phyloP scores from a whole-genome alignment of 768 basidiomycete species.

The Amanita jacksonii region DNA sequence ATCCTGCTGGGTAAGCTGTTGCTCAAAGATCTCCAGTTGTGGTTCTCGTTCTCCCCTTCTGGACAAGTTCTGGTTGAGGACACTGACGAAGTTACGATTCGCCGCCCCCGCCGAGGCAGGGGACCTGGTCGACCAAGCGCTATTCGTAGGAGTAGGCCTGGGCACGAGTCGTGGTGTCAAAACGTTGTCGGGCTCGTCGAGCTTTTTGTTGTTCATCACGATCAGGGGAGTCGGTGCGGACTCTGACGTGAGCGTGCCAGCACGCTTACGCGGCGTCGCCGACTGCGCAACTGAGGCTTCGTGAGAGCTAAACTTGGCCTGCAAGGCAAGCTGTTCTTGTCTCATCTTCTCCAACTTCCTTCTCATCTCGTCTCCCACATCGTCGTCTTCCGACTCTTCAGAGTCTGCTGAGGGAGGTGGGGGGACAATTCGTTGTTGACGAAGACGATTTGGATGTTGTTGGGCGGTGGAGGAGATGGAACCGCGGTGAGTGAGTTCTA shows the following conservation, averaged over 20 bases:
- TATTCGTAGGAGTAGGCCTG: too few relatives aligned
- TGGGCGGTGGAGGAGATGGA: not conserved
- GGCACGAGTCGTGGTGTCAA: not conserved
- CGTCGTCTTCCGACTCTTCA: slow-evolving; percentile 1
- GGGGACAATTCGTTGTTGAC: not conserved
- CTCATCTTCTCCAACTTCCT: slow-evolving; percentile 3
- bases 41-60: not conserved
- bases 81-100: not conserved
- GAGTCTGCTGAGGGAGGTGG: not conserved
- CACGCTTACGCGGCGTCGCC: slow-evolving; percentile 2
- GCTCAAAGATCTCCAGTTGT: not conserved
- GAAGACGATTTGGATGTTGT: not conserved
- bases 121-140: slow-evolving; percentile 3
- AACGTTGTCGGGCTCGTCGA: not conserved
- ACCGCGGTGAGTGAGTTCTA: slow-evolving; percentile 19
- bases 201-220: not conserved
- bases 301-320: slow-evolving; percentile 3
- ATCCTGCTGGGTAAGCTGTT: not conserved
- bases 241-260: slow-evolving; percentile 4
- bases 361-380: slow-evolving; percentile 1
- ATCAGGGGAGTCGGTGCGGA: not conserved
- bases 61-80: not conserved
- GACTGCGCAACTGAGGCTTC: not conserved
- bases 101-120: not conserved
- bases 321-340: slow-evolving; percentile 6